Evolutionary conservation across 176 grass and related monocot genomes (phyloP).

Genomic region (Thalia dealbata): DNA sequence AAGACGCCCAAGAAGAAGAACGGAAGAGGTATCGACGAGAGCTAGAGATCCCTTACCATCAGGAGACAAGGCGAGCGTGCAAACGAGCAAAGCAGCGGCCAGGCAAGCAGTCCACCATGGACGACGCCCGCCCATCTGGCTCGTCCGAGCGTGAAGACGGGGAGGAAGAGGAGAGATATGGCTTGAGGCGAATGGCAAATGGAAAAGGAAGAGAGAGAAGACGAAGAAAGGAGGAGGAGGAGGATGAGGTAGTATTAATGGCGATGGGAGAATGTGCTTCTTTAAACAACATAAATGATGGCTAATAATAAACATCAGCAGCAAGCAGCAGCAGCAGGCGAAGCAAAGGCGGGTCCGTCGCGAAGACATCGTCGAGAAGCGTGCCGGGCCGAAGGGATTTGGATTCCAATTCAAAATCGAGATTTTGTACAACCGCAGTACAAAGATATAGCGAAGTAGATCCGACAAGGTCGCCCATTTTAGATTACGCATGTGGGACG

Average conservation of each 20-base stretch:
- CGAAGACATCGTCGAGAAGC: neutral
- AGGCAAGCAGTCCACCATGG: neutral
- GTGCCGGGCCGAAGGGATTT: neutral
- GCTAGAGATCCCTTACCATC: slow-evolving; percentile 65
- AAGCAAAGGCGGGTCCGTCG: neutral
- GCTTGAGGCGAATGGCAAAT: neutral
- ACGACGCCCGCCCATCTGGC: neutral
- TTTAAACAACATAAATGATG: neutral
- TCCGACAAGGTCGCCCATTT: no score
- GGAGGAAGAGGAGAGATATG: neutral
- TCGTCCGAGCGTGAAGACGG: neutral
- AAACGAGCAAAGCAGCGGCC: neutral
- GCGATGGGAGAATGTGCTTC: neutral
- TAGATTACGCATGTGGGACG: no score
- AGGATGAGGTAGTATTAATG: neutral
- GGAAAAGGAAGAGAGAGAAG: neutral
- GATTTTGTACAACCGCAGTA: no score
- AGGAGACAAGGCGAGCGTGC: slow-evolving; percentile 30
- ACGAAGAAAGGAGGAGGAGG: neutral
- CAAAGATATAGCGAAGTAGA: no score
- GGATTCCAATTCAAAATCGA: neutral
- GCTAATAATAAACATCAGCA: neutral
- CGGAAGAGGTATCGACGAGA: neutral
- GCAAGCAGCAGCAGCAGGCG: no score
- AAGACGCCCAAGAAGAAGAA: neutral